Evolutionary conservation across 352 stramenopile genomes (phyloP).

Genomic region (Phytophthora sp.): DNA sequence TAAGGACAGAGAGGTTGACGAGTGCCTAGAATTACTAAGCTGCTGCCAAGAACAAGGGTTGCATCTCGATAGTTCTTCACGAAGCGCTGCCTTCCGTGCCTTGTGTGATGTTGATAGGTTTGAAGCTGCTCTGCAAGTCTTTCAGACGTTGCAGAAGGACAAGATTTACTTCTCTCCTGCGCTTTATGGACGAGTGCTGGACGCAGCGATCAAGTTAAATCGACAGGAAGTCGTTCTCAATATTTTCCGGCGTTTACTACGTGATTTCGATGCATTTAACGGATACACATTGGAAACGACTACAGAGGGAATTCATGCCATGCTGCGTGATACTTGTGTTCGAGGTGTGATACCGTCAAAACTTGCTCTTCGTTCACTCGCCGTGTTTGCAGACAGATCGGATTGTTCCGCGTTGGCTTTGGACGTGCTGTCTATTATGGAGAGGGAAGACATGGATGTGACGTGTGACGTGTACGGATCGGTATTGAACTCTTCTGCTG

Average conservation of each 20-base stretch:
- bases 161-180: not conserved
- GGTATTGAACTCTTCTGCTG: not conserved
- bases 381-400: not conserved
- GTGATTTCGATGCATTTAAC: not conserved
- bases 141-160: slow-evolving; percentile 6
- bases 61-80: not conserved
- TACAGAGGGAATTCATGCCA: not conserved
- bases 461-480: not conserved
- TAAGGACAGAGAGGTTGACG: not conserved
- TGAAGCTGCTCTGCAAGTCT: not conserved
- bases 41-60: not conserved
- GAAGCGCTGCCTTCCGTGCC: not conserved
- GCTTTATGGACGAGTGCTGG: slow-evolving; percentile 1
- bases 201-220: slow-evolving; percentile 5
- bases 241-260: not conserved
- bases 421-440: slow-evolving; percentile 14
- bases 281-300: not conserved
- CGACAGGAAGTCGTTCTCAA: not conserved
- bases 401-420: not conserved
- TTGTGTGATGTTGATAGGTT: not conserved
- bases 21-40: not conserved
- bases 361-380: not conserved
- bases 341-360: not conserved
- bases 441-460: not conserved
- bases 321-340: not conserved